Conservation (phyloP, 2,329 filamentous ascomycete species). For the Cytospora piceae region DNA sequence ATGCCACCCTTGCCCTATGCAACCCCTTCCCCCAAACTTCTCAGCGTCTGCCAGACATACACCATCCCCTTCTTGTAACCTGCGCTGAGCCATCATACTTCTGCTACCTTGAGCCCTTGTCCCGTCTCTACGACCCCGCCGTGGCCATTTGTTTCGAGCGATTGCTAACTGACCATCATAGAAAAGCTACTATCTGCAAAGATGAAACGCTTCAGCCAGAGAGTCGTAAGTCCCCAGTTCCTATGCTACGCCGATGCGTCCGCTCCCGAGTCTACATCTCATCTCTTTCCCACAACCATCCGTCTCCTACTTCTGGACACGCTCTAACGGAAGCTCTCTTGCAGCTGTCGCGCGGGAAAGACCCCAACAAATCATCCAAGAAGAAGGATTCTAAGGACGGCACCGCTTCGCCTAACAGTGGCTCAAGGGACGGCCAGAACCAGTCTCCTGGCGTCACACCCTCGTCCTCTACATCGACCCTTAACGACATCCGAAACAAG, state of each 20-base stretch:
- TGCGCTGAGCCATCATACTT: slow-evolving; percentile 10
- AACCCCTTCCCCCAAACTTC: slow-evolving; percentile 1
- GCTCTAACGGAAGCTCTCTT: slow-evolving; percentile 21
- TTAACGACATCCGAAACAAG: slow-evolving; percentile 86
- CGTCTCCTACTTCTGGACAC: background rate
- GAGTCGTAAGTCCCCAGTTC: slow-evolving; percentile 74
- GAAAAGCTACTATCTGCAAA: slow-evolving; percentile 48
- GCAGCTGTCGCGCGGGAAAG: slow-evolving; percentile 91
- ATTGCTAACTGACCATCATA: slow-evolving; percentile 26
- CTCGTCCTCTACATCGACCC: slow-evolving; percentile 84
- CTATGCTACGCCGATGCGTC: slow-evolving; percentile 5
- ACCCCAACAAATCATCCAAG: slow-evolving; percentile 79
- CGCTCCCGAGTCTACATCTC: slow-evolving; percentile 11
- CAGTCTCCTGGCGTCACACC: slow-evolving; percentile 74
- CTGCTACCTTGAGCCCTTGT: slow-evolving; percentile 10
- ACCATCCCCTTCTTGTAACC: slow-evolving; percentile 7
- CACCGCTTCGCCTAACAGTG: slow-evolving; percentile 76
- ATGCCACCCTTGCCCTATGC: background rate
- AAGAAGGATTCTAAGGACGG: slow-evolving; percentile 76
- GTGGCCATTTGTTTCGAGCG: slow-evolving; percentile 13
- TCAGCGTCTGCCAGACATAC: slow-evolving; percentile 5
- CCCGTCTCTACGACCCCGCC: slow-evolving; percentile 14
- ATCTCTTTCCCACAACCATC: slow-evolving; percentile 12
- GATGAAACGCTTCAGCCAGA: slow-evolving; percentile 98
- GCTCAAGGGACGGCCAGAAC: slow-evolving; percentile 54